These are phyloP conservation scores for Sporisorium sorghi DNA, from an alignment of 1,284 basidiomycete species.

Conservation along the genomic window DNA sequence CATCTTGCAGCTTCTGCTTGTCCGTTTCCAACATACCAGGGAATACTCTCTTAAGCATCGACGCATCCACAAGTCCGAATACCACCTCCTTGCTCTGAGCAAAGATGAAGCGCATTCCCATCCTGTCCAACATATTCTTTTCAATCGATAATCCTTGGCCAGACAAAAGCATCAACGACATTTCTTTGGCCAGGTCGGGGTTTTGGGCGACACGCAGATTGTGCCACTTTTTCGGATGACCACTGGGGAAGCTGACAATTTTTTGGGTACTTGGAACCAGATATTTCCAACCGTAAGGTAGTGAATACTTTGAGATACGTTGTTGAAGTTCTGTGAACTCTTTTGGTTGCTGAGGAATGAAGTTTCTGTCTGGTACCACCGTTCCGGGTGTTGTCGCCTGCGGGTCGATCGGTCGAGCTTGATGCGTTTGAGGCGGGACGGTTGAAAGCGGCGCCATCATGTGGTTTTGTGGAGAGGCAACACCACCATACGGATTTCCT, in stretches of 20 bases:
- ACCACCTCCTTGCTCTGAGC: not conserved
- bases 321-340: too few relatives aligned
- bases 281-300: too few relatives aligned
- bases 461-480: too few relatives aligned
- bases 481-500: too few relatives aligned
- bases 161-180: not conserved
- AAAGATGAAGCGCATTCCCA: constrained; percentile 9
- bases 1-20: constrained; percentile 3
- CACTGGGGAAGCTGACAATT: not conserved
- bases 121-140: not conserved
- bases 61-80: constrained; percentile 7
- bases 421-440: too few relatives aligned
- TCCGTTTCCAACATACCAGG: constrained; percentile 5
- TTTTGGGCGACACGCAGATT: not conserved
- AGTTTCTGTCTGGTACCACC: too few relatives aligned
- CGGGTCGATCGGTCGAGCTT: too few relatives aligned
- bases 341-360: too few relatives aligned
- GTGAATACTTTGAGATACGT: too few relatives aligned
- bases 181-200: not conserved
- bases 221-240: not conserved
- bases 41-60: constrained; percentile 10
- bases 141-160: not conserved
- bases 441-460: too few relatives aligned
- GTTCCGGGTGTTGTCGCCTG: too few relatives aligned
- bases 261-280: too few relatives aligned